Evolutionary conservation across 305 asterid genomes (phyloP), one percentile per base, ranked within the genome.

Genomic region (Galium porrigens): DNA sequence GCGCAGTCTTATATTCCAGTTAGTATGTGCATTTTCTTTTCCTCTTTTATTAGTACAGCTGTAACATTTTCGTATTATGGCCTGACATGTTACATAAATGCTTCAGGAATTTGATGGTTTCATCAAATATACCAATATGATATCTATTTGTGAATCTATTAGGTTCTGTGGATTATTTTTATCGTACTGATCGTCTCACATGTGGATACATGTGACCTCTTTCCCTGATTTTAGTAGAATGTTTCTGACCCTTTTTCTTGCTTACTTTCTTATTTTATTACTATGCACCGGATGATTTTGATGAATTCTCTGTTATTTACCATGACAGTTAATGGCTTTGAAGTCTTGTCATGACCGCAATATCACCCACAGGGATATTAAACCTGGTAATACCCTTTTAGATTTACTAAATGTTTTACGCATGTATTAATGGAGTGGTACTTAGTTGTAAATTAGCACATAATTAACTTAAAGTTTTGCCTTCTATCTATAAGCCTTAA

Each of bases 351-450:
- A 92, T 65, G 89, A 83, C 71, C 97, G 94, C 67, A 89, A 86
- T 80, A 86, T 92, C 77, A 89, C 96, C 67, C 99, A 92, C 73
- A 84, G 99, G 78, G 99, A 92, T 82, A 86, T 92, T 68, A 92
- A 92, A 79, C 99, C 99, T 76, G 99, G 99, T 92, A 81, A 71
- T 84, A 48, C 58, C 34, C 63, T 18, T 49, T 25, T 32, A 46
- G 17, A 41, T 39, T 30, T 33, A 41, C 65, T 30, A 20, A 20
- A 57, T 49, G n/a, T 61, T 20, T 53, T 52, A 8, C 54, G 42
- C 44, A n/a, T 4, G 27, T 1, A 52, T 9, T 22, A 15, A 18
- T 14, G 51, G 25, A 58, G 34, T 59, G 6, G 32, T 55, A 14
- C 46, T 58, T 42, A 22, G 55, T 22, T 48, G 36, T 22, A 68